Evolutionary conservation across 2,329 filamentous ascomycete species (phyloP).

Genomic region (Xylariaceae sp.): DNA sequence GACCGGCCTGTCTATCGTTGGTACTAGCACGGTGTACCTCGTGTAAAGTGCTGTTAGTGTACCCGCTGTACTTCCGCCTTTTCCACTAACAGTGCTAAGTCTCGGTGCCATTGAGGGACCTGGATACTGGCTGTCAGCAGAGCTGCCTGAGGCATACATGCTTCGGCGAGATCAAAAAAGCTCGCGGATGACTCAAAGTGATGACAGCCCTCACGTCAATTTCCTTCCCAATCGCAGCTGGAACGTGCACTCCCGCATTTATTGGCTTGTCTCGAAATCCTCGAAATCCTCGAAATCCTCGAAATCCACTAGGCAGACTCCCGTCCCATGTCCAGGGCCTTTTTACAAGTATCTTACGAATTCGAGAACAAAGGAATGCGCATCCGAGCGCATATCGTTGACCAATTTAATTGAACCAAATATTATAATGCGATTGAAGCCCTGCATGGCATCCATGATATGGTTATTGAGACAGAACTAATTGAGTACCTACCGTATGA

Average conservation of each 20-base stretch:
- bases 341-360: too few species aligned
- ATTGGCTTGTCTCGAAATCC: not conserved
- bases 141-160: constrained; percentile 32
- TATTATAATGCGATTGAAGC: not conserved
- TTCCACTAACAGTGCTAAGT: constrained; percentile 26
- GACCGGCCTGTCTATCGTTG: constrained; percentile 3
- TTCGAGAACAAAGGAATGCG: too few species aligned
- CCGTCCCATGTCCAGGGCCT: too few species aligned
- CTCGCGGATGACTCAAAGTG: constrained; percentile 26
- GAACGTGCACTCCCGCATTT: not conserved
- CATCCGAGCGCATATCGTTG: not conserved
- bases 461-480: not conserved
- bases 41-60: constrained; percentile 19
- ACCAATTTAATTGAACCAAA: not conserved
- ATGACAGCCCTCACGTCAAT: constrained; percentile 5
- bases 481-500: too few species aligned
- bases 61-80: not conserved
- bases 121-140: constrained; percentile 3
- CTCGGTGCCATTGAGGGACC: constrained; percentile 5
- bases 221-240: not conserved
- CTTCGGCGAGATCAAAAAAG: constrained; percentile 32
- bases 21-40: constrained; percentile 13
- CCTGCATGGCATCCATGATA: not conserved
- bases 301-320: not conserved
- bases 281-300: too few species aligned